Base-by-base conservation (phyloP, 345 rosid genomes). In the Aquilaria sinensis region DNA sequence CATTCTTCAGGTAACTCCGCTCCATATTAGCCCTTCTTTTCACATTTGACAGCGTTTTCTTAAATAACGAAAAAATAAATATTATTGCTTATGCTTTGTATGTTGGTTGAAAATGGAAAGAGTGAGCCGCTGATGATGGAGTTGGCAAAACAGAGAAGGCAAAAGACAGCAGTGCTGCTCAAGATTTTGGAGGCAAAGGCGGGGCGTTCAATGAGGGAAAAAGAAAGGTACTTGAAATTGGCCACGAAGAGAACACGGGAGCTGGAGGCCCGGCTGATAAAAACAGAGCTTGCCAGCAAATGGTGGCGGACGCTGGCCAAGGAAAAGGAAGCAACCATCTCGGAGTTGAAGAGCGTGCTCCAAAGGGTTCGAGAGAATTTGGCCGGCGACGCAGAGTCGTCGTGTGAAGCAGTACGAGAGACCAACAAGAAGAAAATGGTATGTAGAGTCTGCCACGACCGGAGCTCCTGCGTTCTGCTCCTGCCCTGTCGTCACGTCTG, bases 401-500 rank as follows among this genome's bases (percentile, higher is more conserved):
- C 69, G 5, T 60, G 53, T 14, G 56, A 52, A 7, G 53, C 55
- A 53, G 37, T 58, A 47, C 31, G 63, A 48, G 59, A 46, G 57
- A 33, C 32, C 3, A 55, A 12, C 23, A 60, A 34, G 13, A 62
- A 47, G 43, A 62, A 31, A 57, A 56, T 64, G 2, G 67, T 55
- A 45, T 75, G 78, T 41, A 75, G 67, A 37, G 53, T 43, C 11
- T 69, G 65, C 64, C 78, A 74, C 32, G 62, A 56, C 62, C 53
- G 79, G 60, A 66, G 50, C 16, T 67, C 92, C 68, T 75, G 83
- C 61, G 62, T 86, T 43, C 53, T 86, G 30, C 76, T 81, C 63
- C 70, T 86, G 29, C 92, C 92, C 23, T 86, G 92, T 67, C 77
- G 80, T 32, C 92, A 86, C 14, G 77, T 86, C 52, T 81, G 86